Base-by-base conservation (phyloP, 768 basidiomycete genomes). In the Gloeopeniophorella convolvens region DNA sequence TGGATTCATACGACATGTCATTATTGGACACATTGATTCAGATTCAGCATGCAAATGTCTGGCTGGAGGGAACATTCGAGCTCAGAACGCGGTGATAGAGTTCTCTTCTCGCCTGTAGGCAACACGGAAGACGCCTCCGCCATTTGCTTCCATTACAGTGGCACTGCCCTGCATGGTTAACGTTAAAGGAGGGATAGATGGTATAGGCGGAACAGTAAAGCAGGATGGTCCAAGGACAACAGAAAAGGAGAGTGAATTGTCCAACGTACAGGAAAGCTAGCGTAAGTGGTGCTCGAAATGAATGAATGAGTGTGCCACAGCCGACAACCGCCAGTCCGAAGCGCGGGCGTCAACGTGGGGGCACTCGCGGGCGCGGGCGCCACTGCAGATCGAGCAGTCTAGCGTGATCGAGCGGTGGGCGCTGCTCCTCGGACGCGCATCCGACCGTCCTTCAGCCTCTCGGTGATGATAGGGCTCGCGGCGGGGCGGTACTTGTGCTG, bases 401-500 rank as follows among this genome's bases (percentile, higher is more conserved):
- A 54, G 12, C 15, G 20, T 20, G 51, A 21, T 40, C 46, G 41
- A 21, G 16, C 26, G 5, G 59, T 55, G 3, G 81, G 76, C 10
- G 66, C 65, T 1, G 85, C 89, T 1, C 90, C 90, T n/a, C 88
- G 70, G 32, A 93, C 59, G 8, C 80, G 73, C 7, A 78, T 65
- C 4, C 79, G 72, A 0, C 89, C 89, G 55, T 88, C 87, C 55
- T 78, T 78, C 54, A 92, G 67, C 16, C 70, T 74, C 62, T 91
- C 86, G 0, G 85, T 90, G 57, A 92, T 75, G 35, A 92, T 70
- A 10, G 90, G 89, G 52, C 85, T 89, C 5, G 89, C 88, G 10
- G 90, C 89, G 0, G 90, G 89, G 20, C 89, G 72, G 63, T 77
- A 91, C 65, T 83, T 89, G 70, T 77, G 78, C 60, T 89, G 83